These are phyloP conservation scores for Neckera pumila DNA, from an alignment of 225 moss, liverwort and hornwort genomes.

Conservation along the genomic window DNA sequence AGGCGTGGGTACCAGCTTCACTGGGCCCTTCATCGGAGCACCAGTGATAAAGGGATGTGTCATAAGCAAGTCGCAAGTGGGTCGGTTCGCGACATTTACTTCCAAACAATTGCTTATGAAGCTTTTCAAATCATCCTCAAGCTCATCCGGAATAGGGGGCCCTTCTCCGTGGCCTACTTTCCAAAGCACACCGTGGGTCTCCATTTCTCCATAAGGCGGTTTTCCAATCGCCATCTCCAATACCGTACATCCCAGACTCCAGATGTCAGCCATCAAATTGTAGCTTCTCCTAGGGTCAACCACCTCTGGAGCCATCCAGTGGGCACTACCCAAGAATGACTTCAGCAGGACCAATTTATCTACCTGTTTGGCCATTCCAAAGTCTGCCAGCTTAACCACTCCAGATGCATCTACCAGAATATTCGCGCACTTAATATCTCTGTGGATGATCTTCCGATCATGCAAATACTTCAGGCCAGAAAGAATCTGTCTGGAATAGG, in stretches of 20 bases:
- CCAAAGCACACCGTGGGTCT: conserved; percentile 64
- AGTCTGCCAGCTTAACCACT: conserved; percentile 90
- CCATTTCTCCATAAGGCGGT: conserved; percentile 75
- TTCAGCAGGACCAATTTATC: conserved; percentile 32
- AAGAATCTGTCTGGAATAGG: conserved; percentile 78
- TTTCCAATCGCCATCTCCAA: conserved; percentile 92
- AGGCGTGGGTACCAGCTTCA: conserved; percentile 20
- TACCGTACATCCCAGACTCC: conserved; percentile 97
- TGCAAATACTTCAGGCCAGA: conserved; percentile 81
- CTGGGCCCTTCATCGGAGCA: conserved; percentile 21
- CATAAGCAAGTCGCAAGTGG: conserved; percentile 61
- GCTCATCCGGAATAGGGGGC: conserved; percentile 64
- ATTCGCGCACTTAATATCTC: conserved; percentile 95
- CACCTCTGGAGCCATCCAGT: conserved; percentile 99
- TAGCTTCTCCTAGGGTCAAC: conserved; percentile 74
- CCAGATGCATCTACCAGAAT: conserved; percentile 84
- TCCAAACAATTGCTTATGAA: conserved; percentile 70
- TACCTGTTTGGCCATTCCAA: conserved; percentile 56
- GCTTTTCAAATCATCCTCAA: conserved; percentile 52
- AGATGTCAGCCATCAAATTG: conserved; percentile 81
- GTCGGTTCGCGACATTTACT: conserved; percentile 52
- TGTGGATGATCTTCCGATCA: conserved; percentile 88
- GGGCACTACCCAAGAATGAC: conserved; percentile 86
- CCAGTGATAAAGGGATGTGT: conserved; percentile 62
- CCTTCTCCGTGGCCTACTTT: conserved; percentile 76